Evolutionary conservation across 352 stramenopile genomes (phyloP).

Genomic region (Globisporangium sylvaticum): DNA sequence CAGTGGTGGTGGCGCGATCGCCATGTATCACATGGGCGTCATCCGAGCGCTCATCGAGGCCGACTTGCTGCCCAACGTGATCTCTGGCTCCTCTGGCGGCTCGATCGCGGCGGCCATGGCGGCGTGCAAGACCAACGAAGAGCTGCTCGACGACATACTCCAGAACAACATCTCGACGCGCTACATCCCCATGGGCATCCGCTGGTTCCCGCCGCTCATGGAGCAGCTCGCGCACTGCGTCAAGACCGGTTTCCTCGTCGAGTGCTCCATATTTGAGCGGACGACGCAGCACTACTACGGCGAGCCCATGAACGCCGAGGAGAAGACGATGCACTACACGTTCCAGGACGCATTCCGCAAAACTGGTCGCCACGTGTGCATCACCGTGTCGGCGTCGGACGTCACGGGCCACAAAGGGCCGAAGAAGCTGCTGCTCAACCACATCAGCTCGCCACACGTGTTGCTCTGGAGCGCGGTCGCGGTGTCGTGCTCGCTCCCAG

Average conservation of each 20-base stretch:
- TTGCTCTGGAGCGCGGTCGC: constrained; percentile 89
- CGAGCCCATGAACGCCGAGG: constrained; percentile 39
- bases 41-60: constrained; percentile 86
- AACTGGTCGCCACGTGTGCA: constrained; percentile 91
- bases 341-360: constrained; percentile 93
- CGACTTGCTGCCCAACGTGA: constrained; percentile 88
- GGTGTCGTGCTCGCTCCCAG: constrained; percentile 89
- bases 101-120: constrained; percentile 84
- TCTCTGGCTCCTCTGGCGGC: constrained; percentile 91
- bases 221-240: constrained; percentile 88
- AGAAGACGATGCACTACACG: constrained; percentile 74
- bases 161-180: constrained; percentile 56
- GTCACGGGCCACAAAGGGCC: constrained; percentile 81
- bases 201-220: constrained; percentile 77
- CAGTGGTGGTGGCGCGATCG: constrained; percentile 87
- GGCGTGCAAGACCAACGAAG: constrained; percentile 83
- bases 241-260: constrained; percentile 86
- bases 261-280: constrained; percentile 70
- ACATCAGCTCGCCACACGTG: constrained; percentile 92
- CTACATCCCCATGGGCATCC: constrained; percentile 49
- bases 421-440: constrained; percentile 88
- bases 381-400: constrained; percentile 90
- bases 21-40: constrained; percentile 95
- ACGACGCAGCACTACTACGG: constrained; percentile 93
- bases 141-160: constrained; percentile 56